phyloP scores from a whole-genome alignment of 306 rosid species.

The Dryas alaskensis region DNA sequence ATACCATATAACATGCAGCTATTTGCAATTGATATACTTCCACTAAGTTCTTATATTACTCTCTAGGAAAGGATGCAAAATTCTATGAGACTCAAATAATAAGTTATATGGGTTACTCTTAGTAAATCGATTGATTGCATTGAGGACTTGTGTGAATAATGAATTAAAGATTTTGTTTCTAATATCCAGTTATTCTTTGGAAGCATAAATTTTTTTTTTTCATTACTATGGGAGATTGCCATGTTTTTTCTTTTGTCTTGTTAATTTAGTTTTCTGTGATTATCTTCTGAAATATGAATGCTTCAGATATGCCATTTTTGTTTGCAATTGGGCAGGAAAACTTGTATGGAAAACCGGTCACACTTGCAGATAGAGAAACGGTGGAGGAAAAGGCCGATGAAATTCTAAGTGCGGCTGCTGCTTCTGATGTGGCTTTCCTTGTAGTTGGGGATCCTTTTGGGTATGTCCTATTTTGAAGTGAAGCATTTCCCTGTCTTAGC shows the following conservation, averaged over 20 bases:
- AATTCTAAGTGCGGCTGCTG: constrained; percentile 39
- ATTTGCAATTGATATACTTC: no score
- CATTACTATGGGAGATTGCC: no score
- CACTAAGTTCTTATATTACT: no score
- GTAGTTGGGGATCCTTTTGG: constrained; percentile 63
- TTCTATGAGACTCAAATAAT: no score
- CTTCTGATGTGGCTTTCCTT: constrained; percentile 49
- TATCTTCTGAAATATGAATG: background rate
- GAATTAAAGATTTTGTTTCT: background rate
- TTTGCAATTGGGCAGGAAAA: constrained; percentile 42
- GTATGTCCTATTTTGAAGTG: constrained; percentile 21
- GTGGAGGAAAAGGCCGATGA: constrained; percentile 73
- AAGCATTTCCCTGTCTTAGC: no score
- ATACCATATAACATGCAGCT: no score
- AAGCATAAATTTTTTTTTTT: no score
- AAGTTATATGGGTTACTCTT: background rate
- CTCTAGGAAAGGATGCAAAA: no score
- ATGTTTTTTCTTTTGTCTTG: no score
- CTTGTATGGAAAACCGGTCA: constrained; percentile 65
- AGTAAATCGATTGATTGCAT: background rate
- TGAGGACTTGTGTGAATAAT: background rate
- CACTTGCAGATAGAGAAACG: constrained; percentile 81
- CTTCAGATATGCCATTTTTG: background rate
- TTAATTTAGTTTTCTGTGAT: no score
- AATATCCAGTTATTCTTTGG: background rate